phyloP scores from a whole-genome alignment of 148 eudicot genomes.

The Pouteria glomerata region DNA sequence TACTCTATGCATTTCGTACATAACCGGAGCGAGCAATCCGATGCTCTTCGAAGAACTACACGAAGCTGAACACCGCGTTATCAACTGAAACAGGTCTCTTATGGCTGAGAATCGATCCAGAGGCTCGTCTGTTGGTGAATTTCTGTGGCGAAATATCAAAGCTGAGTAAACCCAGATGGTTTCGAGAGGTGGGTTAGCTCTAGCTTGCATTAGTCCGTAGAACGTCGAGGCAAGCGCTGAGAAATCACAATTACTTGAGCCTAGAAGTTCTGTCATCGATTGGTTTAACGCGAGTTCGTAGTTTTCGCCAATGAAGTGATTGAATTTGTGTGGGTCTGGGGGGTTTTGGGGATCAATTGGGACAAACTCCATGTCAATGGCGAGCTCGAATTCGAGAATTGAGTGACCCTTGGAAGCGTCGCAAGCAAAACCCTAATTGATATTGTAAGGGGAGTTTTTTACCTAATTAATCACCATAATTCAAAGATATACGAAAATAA shows the following conservation, averaged over 20 bases:
- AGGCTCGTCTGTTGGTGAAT: constrained; percentile 11
- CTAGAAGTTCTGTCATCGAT: constrained; percentile 23
- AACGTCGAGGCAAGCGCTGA: constrained; percentile 20
- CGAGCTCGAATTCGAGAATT: not conserved
- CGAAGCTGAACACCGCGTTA: constrained; percentile 33
- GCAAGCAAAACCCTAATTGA: too few relatives aligned
- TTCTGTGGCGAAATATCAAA: constrained; percentile 18
- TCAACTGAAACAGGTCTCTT: constrained; percentile 32
- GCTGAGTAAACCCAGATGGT: constrained; percentile 49
- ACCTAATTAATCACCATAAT: too few relatives aligned
- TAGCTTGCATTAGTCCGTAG: constrained; percentile 31
- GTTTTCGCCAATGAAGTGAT: constrained; percentile 26
- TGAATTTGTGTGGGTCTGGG: constrained; percentile 4
- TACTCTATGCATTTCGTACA: constrained; percentile 28
- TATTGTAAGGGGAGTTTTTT: too few relatives aligned
- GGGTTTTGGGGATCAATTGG: constrained; percentile 12
- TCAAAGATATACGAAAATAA: too few relatives aligned
- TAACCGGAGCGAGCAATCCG: constrained; percentile 40
- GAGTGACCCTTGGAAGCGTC: not conserved
- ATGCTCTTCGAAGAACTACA: constrained; percentile 31
- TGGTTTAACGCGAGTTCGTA: constrained; percentile 27
- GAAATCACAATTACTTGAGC: constrained; percentile 9
- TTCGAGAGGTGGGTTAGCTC: constrained; percentile 45
- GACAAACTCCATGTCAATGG: constrained; percentile 20
- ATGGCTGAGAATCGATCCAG: constrained; percentile 24